A percentile compares a stretch with the other conserved stretches of the same genome.
These are phyloP conservation scores for Sphaerosporella brunnea DNA, from an alignment of 495 filamentous ascomycete genomes.

Conservation along the genomic window DNA sequence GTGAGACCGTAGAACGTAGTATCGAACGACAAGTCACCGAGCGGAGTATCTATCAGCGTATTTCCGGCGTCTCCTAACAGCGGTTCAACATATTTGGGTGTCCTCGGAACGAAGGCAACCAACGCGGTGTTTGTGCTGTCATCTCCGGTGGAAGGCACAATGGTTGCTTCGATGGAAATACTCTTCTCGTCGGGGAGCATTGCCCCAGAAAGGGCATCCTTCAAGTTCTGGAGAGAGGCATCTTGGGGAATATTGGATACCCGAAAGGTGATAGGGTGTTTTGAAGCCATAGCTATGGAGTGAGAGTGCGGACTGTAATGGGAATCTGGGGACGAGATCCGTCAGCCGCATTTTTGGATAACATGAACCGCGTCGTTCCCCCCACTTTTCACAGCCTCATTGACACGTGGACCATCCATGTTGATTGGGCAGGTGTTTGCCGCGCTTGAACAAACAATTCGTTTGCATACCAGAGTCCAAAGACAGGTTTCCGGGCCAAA, in stretches of 20 bases:
- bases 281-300: background rate
- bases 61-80: background rate
- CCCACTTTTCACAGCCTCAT: background rate
- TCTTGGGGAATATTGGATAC: background rate
- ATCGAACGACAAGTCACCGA: slow-evolving; percentile 5
- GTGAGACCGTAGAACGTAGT: slow-evolving; percentile 11
- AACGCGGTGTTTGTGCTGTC: background rate
- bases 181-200: background rate
- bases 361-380: too few species aligned
- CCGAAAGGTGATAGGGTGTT: background rate
- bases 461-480: too few species aligned
- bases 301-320: background rate
- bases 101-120: background rate
- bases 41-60: background rate
- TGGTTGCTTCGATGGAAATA: slow-evolving; percentile 2
- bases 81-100: background rate
- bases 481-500: too few species aligned
- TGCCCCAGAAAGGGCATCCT: background rate
- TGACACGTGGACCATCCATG: background rate
- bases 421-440: too few species aligned
- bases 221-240: background rate
- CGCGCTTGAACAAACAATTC: too few species aligned
- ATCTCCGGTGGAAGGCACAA: background rate
- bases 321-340: background rate
- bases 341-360: too few species aligned